Conservation (phyloP, 148 eudicot species). For the Arbutus unedo region DNA sequence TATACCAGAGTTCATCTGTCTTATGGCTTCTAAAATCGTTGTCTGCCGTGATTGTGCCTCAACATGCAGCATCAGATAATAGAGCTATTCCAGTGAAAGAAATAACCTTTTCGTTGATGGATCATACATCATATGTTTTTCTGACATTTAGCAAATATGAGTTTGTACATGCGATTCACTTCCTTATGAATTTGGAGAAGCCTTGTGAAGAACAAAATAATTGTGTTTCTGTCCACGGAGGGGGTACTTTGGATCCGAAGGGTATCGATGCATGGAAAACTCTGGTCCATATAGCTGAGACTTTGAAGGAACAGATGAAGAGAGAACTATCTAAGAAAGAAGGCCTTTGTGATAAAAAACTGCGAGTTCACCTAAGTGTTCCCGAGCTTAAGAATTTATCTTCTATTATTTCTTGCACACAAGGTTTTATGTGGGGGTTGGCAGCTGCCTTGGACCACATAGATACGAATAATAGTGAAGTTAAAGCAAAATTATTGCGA, state of each 20-base stretch:
- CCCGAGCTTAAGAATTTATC: slow-evolving; percentile 45
- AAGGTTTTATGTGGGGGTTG: slow-evolving; percentile 72
- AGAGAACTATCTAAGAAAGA: slow-evolving; percentile 22
- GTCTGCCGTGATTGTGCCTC: slow-evolving; percentile 34
- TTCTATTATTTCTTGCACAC: slow-evolving; percentile 52
- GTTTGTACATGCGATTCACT: slow-evolving; percentile 33
- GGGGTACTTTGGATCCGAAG: slow-evolving; percentile 11
- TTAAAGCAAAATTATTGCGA: slow-evolving; percentile 34
- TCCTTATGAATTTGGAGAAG: slow-evolving; percentile 20
- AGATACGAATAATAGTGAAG: slow-evolving; percentile 25
- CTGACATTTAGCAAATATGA: slow-evolving; percentile 51
- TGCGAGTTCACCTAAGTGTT: slow-evolving; percentile 10
- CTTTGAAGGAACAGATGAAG: slow-evolving; percentile 42
- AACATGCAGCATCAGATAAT: slow-evolving; percentile 34
- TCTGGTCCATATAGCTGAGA: slow-evolving; percentile 42
- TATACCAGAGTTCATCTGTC: slow-evolving; percentile 41
- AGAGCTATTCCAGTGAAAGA: slow-evolving; percentile 29
- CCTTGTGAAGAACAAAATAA: slow-evolving; percentile 15
- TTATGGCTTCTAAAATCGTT: slow-evolving; percentile 70
- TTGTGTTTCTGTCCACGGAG: slow-evolving; percentile 16
- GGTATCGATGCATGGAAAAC: slow-evolving; percentile 35
- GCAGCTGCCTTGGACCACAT: slow-evolving; percentile 44
- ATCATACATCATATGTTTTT: slow-evolving; percentile 72
- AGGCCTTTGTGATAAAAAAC: slow-evolving; percentile 19
- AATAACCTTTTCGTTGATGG: slow-evolving; percentile 58